A percentile compares a stretch with the other conserved stretches of the same genome.
Conservation (phyloP, 805 yeast species). For the Saccharomycopsis amapae region DNA sequence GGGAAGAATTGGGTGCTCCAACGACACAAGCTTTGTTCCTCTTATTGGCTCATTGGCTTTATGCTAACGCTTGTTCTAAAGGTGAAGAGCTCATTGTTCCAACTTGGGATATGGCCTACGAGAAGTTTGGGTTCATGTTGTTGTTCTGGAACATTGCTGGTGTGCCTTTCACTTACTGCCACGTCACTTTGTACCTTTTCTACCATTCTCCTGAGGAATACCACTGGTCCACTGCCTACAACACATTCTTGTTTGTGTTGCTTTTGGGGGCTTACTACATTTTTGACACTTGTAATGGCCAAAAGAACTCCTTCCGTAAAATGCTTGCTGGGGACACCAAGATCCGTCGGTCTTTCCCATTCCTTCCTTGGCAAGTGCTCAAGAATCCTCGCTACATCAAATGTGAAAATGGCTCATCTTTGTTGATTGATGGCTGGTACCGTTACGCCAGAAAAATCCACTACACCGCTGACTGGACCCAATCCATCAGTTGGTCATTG, state of each 20-base stretch:
- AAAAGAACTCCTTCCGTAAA: constrained; percentile 88
- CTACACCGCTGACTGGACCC: constrained; percentile 90
- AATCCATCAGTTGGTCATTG: constrained; percentile 86
- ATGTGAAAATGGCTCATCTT: constrained; percentile 76
- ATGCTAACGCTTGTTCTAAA: constrained; percentile 94
- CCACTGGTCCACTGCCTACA: constrained; percentile 59
- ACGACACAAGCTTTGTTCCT: constrained; percentile 50
- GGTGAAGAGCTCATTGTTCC: constrained; percentile 98
- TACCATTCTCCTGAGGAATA: constrained; percentile 83
- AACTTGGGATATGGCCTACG: constrained; percentile 99
- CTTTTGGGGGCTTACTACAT: constrained; percentile 74
- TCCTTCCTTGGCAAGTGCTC: constrained; percentile 75
- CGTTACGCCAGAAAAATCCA: constrained; percentile 88
- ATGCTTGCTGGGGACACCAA: constrained; percentile 69
- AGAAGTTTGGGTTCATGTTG: constrained; percentile 98
- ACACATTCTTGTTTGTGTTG: constrained; percentile 45
- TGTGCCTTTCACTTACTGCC: constrained; percentile 97
- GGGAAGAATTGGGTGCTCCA: constrained; percentile 71
- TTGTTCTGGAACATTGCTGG: constrained; percentile 99
- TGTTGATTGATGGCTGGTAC: constrained; percentile 93
- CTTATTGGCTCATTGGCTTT: constrained; percentile 82
- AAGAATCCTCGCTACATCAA: constrained; percentile 78
- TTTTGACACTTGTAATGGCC: constrained; percentile 93
- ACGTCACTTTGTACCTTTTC: constrained; percentile 76
- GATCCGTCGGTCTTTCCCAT: constrained; percentile 87